Evolutionary conservation across 805 yeast genomes (phyloP).

Genomic region (Zygoascus flipseniorum): DNA sequence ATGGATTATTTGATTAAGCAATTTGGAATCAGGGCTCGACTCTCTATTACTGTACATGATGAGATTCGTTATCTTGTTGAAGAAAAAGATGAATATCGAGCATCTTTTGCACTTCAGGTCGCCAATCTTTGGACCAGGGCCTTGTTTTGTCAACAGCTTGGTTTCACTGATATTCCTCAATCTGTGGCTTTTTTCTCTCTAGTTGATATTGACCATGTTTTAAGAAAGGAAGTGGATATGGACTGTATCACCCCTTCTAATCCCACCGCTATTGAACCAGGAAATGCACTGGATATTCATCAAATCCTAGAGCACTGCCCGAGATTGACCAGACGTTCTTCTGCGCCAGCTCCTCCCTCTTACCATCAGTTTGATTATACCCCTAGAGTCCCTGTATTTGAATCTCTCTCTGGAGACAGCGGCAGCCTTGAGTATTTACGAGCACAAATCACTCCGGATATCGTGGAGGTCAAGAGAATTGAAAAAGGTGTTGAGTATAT

Average conservation of each 20-base stretch:
- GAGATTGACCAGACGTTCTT: conserved; percentile 10
- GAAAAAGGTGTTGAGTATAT: conserved; percentile 1
- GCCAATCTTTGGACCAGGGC: conserved; percentile 95
- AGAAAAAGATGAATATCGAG: conserved; percentile 63
- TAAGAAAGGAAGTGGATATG: conserved; percentile 88
- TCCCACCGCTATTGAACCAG: conserved; percentile 60
- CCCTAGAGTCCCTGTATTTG: conserved; percentile 9
- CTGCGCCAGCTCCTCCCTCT: background rate
- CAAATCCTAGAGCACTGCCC: conserved; percentile 34
- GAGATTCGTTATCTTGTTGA: conserved; percentile 77
- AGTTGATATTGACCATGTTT: conserved; percentile 79
- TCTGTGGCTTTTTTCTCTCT: conserved; percentile 93
- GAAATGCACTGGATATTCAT: conserved; percentile 63
- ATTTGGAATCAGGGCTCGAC: conserved; percentile 64
- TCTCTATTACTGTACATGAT: conserved; percentile 87
- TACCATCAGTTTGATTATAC: conserved; percentile 3
- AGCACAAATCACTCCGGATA: conserved; percentile 12
- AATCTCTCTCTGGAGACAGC: background rate
- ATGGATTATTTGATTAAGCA: conserved; percentile 73
- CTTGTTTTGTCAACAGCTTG: conserved; percentile 87
- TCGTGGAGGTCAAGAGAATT: conserved; percentile 3
- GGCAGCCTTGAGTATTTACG: conserved; percentile 7
- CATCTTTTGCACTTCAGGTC: conserved; percentile 78
- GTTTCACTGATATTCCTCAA: conserved; percentile 84
- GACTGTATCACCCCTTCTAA: conserved; percentile 90